These are phyloP conservation scores for Gillenia trifoliata DNA, from an alignment of 306 rosid genomes.

Conservation along the genomic window DNA sequence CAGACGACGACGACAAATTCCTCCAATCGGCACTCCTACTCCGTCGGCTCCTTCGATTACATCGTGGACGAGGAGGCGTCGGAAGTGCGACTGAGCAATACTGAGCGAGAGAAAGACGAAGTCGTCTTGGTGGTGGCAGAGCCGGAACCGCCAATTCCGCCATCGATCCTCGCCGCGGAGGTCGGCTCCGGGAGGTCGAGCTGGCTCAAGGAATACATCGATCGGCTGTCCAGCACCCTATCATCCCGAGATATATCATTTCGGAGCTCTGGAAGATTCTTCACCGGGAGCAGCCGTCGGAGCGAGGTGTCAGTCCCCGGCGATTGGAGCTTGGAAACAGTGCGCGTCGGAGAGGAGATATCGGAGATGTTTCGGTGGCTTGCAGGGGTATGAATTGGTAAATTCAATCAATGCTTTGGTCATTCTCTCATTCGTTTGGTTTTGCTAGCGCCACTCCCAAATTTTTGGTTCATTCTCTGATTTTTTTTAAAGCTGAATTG, in stretches of 20 bases:
- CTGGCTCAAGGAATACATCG: slow-evolving; percentile 82
- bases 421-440: neutral
- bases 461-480: no score
- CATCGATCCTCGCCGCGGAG: slow-evolving; percentile 39
- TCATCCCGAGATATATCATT: slow-evolving; percentile 70
- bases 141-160: neutral
- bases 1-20: neutral
- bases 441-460: no score
- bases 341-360: slow-evolving; percentile 70
- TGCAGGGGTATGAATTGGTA: slow-evolving; percentile 71
- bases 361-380: slow-evolving; percentile 87
- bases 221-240: slow-evolving; percentile 56
- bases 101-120: slow-evolving; percentile 41
- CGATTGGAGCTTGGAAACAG: slow-evolving; percentile 60
- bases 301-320: slow-evolving; percentile 43
- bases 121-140: neutral
- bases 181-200: slow-evolving; percentile 49
- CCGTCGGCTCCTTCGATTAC: slow-evolving; percentile 84
- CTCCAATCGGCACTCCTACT: slow-evolving; percentile 48
- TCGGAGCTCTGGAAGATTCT: slow-evolving; percentile 78
- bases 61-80: slow-evolving; percentile 54
- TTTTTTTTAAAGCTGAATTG: neutral
- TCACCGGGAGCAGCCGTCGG: slow-evolving; percentile 60
- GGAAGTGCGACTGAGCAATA: slow-evolving; percentile 44
- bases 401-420: slow-evolving; percentile 13